phyloP scores from a whole-genome alignment of 106 monocot species.

The Agapanthus africanus region DNA sequence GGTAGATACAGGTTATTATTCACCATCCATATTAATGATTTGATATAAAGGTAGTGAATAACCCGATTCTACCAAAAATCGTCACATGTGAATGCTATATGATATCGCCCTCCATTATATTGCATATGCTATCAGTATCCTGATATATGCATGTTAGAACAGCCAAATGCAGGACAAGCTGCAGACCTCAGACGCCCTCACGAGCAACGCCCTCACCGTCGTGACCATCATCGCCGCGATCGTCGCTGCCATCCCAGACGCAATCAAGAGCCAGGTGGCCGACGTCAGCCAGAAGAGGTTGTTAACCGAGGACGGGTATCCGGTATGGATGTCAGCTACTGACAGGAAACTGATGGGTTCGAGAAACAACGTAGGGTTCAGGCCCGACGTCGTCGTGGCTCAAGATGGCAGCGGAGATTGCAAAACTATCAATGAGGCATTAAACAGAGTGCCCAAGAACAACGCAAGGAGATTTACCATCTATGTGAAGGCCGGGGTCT shows the following conservation, averaged over 20 bases:
- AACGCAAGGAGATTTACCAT: slow-evolving; percentile 50
- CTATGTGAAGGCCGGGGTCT: slow-evolving; percentile 73
- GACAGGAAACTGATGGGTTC: slow-evolving; percentile 55
- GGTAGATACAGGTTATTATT: too few relatives aligned
- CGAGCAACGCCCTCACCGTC: not conserved
- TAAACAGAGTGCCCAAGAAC: slow-evolving; percentile 51
- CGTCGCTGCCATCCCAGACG: not conserved
- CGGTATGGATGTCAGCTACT: slow-evolving; percentile 43
- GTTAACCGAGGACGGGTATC: slow-evolving; percentile 23
- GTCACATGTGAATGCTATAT: too few relatives aligned
- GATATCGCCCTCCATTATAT: too few relatives aligned
- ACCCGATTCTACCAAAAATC: too few relatives aligned
- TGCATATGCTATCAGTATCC: too few relatives aligned
- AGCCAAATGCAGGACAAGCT: not conserved
- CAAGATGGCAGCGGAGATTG: slow-evolving; percentile 65
- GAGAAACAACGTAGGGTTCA: slow-evolving; percentile 15
- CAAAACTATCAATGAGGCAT: slow-evolving; percentile 50
- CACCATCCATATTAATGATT: too few relatives aligned
- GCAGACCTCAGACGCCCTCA: not conserved
- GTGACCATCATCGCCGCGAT: not conserved
- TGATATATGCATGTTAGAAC: too few relatives aligned
- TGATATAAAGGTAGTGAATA: too few relatives aligned
- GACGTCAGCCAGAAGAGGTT: not conserved
- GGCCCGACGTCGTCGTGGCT: slow-evolving; percentile 50
- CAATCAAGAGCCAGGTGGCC: too few relatives aligned